These are phyloP conservation scores for Triticum aestivum DNA, from an alignment of 176 grass and related monocot species.

Conservation along the genomic window DNA sequence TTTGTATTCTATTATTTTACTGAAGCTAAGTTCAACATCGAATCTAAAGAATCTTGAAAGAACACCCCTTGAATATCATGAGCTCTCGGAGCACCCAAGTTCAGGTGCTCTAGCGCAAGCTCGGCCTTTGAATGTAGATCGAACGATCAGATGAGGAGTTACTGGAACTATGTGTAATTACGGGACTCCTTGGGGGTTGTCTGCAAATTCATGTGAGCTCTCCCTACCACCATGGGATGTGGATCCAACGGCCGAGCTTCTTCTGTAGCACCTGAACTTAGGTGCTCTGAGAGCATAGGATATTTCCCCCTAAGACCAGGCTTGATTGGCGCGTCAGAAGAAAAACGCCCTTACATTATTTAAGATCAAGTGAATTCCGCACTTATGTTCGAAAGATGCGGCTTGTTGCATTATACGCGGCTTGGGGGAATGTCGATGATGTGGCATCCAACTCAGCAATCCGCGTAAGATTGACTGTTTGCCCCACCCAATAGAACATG, in stretches of 20 bases:
- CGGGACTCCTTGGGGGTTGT: too few species aligned
- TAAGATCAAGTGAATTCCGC: background rate
- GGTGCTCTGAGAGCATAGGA: too few species aligned
- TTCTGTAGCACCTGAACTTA: too few species aligned
- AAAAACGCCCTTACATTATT: background rate
- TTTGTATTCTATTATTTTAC: background rate
- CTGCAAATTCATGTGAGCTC: too few species aligned
- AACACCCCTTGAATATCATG: background rate
- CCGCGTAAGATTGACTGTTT: background rate
- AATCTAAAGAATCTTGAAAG: background rate
- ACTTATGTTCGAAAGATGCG: background rate
- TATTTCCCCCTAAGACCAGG: background rate
- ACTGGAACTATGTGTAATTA: too few species aligned
- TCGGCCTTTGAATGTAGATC: too few species aligned
- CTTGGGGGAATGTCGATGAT: background rate
- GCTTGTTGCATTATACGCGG: background rate
- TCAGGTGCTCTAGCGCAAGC: too few species aligned
- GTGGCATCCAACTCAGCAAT: background rate
- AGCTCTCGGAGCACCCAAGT: too few species aligned
- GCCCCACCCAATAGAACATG: background rate
- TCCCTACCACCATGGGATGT: too few species aligned
- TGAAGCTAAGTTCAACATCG: background rate
- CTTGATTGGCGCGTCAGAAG: background rate
- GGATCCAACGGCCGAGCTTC: too few species aligned
- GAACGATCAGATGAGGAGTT: too few species aligned